Base-by-base conservation (phyloP, 257 asterid genomes). In the Craterostigma plantagineum region DNA sequence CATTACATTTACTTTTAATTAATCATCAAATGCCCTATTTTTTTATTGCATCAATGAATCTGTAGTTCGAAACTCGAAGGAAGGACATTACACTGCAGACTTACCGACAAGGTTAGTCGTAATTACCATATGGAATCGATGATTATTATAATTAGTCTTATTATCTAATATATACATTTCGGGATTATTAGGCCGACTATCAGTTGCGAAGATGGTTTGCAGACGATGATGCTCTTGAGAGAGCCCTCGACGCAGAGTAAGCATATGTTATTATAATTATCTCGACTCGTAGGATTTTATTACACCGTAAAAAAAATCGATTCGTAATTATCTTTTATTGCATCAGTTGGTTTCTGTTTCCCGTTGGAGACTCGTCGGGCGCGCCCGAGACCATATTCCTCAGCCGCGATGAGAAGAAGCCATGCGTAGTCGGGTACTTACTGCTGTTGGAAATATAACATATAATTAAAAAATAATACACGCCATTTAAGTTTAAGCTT, bases 11-110 rank as follows among this genome's bases (percentile, higher is more conserved):
- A 23, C 6, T 23, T 23, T 23, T 6, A 23, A 2, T 2, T 23
- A 23, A 23, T 23, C 30, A 23, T 23, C 30, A 23, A 23, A 23
- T n/a, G 30, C 30, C 30, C 30, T 23, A 23, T 2, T 23, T 23
- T 2, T 2, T 23, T 12, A 2, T 1, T 10, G 34, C 47, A 40
- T 14, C 18, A n/a, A 33, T 58, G n/a, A n/a, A n/a, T n/a, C n/a
- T 64, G 63, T 77, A 85, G 94, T 33, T 66, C 87, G 23, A 77
- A 83, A 48, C 94, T 83, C 16, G 96, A 90, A 75, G 99, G 95
- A 42, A 70, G 95, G 63, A 57, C 69, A 4, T 61, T 47, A 44
- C 92, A 69, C 8, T 90, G 99, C 73, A 63, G 95, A 48, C 86
- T 83, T 27, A 51, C 99, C 10, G 99, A 90, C 55, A 83, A 75